Percentiles rank a stretch among this genome's conserved stretches.
Conservation (phyloP, 495 filamentous ascomycete species). For the Zalerion maritima region DNA sequence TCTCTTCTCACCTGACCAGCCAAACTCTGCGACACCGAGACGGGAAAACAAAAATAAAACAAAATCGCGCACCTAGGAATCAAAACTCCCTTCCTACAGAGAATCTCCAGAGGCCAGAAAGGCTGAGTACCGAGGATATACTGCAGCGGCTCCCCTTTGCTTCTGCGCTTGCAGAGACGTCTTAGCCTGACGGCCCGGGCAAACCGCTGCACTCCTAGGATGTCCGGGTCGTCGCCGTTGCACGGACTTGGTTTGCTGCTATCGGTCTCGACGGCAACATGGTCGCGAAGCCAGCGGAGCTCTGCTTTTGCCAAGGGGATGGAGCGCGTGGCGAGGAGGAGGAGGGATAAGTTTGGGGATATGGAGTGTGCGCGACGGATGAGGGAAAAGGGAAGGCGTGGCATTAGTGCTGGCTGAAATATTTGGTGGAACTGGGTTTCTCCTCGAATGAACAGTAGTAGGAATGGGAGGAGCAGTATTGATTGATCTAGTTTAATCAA, state of each 20-base stretch:
- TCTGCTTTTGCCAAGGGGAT: constrained; percentile 57
- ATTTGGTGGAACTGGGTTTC: no score
- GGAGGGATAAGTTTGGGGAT: constrained; percentile 44
- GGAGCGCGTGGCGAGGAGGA: constrained; percentile 57
- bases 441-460: no score
- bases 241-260: neutral
- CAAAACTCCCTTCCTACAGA: constrained; percentile 58
- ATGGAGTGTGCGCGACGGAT: constrained; percentile 41
- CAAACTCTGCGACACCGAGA: neutral
- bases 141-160: constrained; percentile 59
- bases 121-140: constrained; percentile 83
- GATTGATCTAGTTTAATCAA: no score
- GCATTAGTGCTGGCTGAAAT: no score
- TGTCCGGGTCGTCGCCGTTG: no score
- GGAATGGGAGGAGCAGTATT: no score
- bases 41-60: neutral
- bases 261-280: constrained; percentile 25
- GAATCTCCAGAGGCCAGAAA: constrained; percentile 72
- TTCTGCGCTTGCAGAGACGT: constrained; percentile 6
- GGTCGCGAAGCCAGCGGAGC: constrained; percentile 71
- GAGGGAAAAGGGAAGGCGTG: constrained; percentile 49
- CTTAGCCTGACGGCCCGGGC: neutral
- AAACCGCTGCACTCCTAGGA: no score
- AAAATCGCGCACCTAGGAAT: constrained; percentile 53
- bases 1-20: neutral